phyloP scores from a whole-genome alignment of 225 moss, liverwort and hornwort species.

The Bryum argenteum region DNA sequence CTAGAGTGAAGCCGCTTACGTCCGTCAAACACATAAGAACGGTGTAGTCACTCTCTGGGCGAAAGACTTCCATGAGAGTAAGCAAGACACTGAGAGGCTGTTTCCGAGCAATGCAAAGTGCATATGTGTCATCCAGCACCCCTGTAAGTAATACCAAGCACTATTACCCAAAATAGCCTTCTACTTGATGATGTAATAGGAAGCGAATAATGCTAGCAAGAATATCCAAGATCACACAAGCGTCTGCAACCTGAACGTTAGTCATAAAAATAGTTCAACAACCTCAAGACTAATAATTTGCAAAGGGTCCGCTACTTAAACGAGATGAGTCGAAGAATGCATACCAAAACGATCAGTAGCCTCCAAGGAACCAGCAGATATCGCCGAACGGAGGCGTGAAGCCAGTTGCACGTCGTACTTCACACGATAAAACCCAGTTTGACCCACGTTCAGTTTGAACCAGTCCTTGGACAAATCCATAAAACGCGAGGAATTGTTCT shows the following conservation, averaged over 20 bases:
- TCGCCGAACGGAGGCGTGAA: constrained; percentile 66
- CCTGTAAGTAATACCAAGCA: constrained; percentile 35
- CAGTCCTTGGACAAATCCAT: constrained; percentile 51
- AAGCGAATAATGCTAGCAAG: constrained; percentile 1
- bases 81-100: constrained; percentile 67
- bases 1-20: constrained; percentile 45
- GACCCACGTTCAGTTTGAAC: constrained; percentile 75
- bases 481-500: constrained; percentile 23
- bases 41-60: constrained; percentile 66
- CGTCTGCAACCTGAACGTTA: not conserved
- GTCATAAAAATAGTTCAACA: not conserved
- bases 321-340: not conserved
- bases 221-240: constrained; percentile 1
- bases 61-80: constrained; percentile 74
- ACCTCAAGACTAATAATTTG: constrained; percentile 3
- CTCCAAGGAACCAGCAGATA: constrained; percentile 59
- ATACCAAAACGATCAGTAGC: constrained; percentile 76
- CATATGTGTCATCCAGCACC: constrained; percentile 73
- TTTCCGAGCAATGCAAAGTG: constrained; percentile 68
- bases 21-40: constrained; percentile 75
- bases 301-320: not conserved
- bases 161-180: constrained; percentile 12
- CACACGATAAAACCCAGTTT: constrained; percentile 78
- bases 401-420: constrained; percentile 73
- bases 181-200: not conserved